Evolutionary conservation across 805 yeast species (phyloP).

Genomic region (Pichia rugopelliculosa): DNA sequence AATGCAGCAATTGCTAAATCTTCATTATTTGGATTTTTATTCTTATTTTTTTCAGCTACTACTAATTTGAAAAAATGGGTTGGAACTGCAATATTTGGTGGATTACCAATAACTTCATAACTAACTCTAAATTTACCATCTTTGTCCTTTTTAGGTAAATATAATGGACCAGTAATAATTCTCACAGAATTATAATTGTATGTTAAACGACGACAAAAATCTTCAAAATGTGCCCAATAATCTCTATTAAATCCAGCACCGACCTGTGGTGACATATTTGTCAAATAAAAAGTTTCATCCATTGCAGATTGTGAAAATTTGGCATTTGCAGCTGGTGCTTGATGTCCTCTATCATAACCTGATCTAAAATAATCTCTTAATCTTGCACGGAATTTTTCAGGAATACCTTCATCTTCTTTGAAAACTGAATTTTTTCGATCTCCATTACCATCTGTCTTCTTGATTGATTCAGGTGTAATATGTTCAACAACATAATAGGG

Average conservation of each 20-base stretch:
- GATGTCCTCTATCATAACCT: constrained; percentile 96
- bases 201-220: constrained; percentile 75
- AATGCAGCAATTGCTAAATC: constrained; percentile 80
- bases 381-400: constrained; percentile 64
- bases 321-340: constrained; percentile 97
- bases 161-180: constrained; percentile 89
- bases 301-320: constrained; percentile 83
- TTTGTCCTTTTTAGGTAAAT: constrained; percentile 62
- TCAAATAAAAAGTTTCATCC: constrained; percentile 87
- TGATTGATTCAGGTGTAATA: constrained; percentile 65
- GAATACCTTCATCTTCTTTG: constrained; percentile 80
- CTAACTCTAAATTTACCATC: constrained; percentile 82
- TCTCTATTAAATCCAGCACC: constrained; percentile 97
- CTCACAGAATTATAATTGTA: constrained; percentile 66
- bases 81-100: constrained; percentile 95
- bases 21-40: constrained; percentile 28
- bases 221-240: constrained; percentile 96
- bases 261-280: constrained; percentile 94
- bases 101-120: constrained; percentile 93
- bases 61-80: constrained; percentile 92
- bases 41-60: constrained; percentile 62
- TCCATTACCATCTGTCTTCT: constrained; percentile 39
- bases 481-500: constrained; percentile 88
- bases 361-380: constrained; percentile 85
- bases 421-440: constrained; percentile 79